Evolutionary conservation across 805 yeast genomes (phyloP), one percentile per base, ranked within the genome.

Genomic region (Saccharomycopsis guyanensis): DNA sequence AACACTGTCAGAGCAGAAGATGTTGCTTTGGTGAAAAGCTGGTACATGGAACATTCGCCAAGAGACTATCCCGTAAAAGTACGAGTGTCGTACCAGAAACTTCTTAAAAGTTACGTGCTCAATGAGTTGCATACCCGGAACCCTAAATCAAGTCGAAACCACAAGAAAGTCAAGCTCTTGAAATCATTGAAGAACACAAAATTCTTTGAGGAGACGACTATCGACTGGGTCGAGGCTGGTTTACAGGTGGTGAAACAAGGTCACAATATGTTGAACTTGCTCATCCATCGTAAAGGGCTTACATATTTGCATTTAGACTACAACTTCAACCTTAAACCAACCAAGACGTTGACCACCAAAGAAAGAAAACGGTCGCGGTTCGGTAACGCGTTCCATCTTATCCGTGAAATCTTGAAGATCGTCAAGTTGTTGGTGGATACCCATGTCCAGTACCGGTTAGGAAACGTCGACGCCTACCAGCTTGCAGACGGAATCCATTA

Each of bases 171-270:
- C 4, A 72, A 76, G 34, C 65, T 93, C 12, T 60, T 93, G 23
- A 78, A 76, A 51, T 71, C 79, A 25, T 71, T 93, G 54, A 77
- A 78, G 48, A 70, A 73, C 39, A 93, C 98, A 0, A 89, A 86
- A 57, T 93, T 77, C 61, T 93, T 93, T 64, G 95, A 87, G 59
- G 82, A 85, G 56, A 91, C 98, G 0, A 73, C 89, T 0, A 80
- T 93, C 42, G 98, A 93, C 63, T 93, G 99, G 99, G 93, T 91
- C 2, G 99, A 93, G 62, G 98, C 97, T 1, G 98, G 97, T 24
- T 68, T 93, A 47, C 97, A 93, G 64, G 78, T 93, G 2, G 85
- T 96, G 58, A 75, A 78, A 33, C 99, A 93, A 63, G 98, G 98
- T 2, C 86, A 82, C 63, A 91, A 87, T 56, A 89, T 91, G 95